Percentiles rank a stretch among this genome's conserved stretches.
phyloP scores from a whole-genome alignment of 345 rosid genomes.

The Sisymbrium irio region DNA sequence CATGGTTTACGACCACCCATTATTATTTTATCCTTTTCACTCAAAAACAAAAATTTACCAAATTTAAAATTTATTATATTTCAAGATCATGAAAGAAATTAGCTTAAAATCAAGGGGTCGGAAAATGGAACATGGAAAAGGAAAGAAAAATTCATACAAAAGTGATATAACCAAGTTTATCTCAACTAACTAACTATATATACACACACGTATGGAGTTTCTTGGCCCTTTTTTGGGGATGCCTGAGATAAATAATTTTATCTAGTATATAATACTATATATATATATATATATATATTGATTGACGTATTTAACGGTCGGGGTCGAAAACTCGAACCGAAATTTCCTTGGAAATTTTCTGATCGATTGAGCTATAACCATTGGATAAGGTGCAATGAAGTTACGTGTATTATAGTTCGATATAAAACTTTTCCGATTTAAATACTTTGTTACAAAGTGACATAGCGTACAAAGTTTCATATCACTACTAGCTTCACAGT shows the following conservation, averaged over 20 bases:
- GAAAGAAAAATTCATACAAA: not conserved
- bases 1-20: constrained; percentile 69
- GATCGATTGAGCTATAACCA: not conserved
- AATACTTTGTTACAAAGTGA: not conserved
- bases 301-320: not conserved
- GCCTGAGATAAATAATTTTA: constrained; percentile 4
- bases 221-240: constrained; percentile 20
- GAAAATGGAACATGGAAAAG: not conserved
- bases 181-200: constrained; percentile 40
- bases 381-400: not conserved
- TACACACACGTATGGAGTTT: constrained; percentile 22
- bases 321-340: not conserved
- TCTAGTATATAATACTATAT: too few species aligned
- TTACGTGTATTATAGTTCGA: not conserved
- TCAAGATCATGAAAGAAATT: constrained; percentile 1
- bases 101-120: not conserved
- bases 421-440: not conserved
- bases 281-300: not conserved
- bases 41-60: too few species aligned
- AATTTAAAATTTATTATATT: not conserved
- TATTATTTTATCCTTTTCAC: not conserved
- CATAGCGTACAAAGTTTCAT: not conserved
- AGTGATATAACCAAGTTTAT: constrained; percentile 29
- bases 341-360: not conserved
- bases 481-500: not conserved